These are phyloP conservation scores for Coemansia asiatica DNA, from an alignment of 192 early-diverging fungal species.

Conservation along the genomic window DNA sequence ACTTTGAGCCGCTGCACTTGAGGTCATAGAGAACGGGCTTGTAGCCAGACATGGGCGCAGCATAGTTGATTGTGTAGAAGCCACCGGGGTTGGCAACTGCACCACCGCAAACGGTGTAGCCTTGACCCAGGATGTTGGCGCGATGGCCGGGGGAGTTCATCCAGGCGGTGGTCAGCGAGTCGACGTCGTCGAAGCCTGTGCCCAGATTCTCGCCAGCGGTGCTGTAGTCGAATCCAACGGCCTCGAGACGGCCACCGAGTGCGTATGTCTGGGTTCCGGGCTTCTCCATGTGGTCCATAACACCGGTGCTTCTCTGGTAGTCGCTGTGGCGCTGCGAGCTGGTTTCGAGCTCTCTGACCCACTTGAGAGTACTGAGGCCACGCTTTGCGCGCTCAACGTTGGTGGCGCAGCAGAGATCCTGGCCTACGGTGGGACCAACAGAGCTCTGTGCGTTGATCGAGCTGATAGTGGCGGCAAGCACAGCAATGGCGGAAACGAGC, in stretches of 20 bases:
- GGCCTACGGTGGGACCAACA: slow-evolving; percentile 20
- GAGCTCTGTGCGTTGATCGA: slow-evolving; percentile 13
- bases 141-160: slow-evolving; percentile 52
- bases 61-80: slow-evolving; percentile 43
- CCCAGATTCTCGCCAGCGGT: slow-evolving; percentile 52
- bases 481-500: slow-evolving; percentile 20
- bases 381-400: slow-evolving; percentile 27
- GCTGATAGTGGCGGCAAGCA: slow-evolving; percentile 20
- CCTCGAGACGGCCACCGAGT: slow-evolving; percentile 25
- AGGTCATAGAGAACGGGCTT: slow-evolving; percentile 30
- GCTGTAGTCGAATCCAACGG: slow-evolving; percentile 16
- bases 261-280: slow-evolving; percentile 3
- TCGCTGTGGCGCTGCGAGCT: slow-evolving; percentile 31
- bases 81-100: slow-evolving; percentile 26
- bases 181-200: slow-evolving; percentile 19
- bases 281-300: slow-evolving; percentile 24
- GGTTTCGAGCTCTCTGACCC: slow-evolving; percentile 25
- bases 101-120: slow-evolving; percentile 54
- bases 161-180: slow-evolving; percentile 35
- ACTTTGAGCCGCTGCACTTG: slow-evolving; percentile 26
- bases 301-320: slow-evolving; percentile 14
- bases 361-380: slow-evolving; percentile 26
- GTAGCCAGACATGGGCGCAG: slow-evolving; percentile 27
- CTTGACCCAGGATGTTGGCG: slow-evolving; percentile 50
- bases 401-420: slow-evolving; percentile 52